These are phyloP conservation scores for Leishmania martiniquensis DNA, from an alignment of 208 protist genomes.

Conservation along the genomic window DNA sequence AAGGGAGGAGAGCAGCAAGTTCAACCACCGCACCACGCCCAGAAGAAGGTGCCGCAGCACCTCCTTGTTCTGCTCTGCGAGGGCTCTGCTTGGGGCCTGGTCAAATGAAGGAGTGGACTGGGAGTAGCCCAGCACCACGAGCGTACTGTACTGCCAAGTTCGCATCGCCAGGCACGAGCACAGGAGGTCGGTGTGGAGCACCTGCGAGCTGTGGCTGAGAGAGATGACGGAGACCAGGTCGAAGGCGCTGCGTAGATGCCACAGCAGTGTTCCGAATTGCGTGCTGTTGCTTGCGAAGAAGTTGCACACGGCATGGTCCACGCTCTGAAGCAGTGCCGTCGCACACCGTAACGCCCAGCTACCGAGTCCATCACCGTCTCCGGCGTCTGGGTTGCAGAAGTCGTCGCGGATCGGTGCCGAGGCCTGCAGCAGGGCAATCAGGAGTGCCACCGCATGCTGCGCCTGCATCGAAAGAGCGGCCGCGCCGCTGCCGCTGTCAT, in stretches of 20 bases:
- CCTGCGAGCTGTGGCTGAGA: constrained; percentile 52
- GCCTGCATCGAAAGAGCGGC: constrained; percentile 4
- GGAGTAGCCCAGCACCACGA: constrained; percentile 59
- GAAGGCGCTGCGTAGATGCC: constrained; percentile 59
- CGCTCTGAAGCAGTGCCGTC: constrained; percentile 43
- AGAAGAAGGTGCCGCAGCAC: constrained; percentile 66
- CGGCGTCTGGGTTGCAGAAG: constrained; percentile 47
- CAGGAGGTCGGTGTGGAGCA: constrained; percentile 63
- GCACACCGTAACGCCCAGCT: constrained; percentile 50
- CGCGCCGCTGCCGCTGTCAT: neutral
- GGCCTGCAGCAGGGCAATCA: constrained; percentile 60
- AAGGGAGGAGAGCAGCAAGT: constrained; percentile 55
- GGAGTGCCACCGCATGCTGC: constrained; percentile 52
- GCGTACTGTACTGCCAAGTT: constrained; percentile 59
- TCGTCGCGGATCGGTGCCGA: constrained; percentile 70
- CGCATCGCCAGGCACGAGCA: constrained; percentile 61
- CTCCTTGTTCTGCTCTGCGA: constrained; percentile 64
- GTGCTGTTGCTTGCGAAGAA: constrained; percentile 47
- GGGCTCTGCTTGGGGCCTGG: constrained; percentile 19
- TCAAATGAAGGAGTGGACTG: constrained; percentile 17
- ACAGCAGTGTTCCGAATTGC: constrained; percentile 34
- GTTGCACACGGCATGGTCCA: constrained; percentile 50
- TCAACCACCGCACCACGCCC: constrained; percentile 64
- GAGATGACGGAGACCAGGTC: constrained; percentile 67
- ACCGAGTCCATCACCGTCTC: constrained; percentile 35